Evolutionary conservation across 345 rosid species (phyloP), one percentile per base, ranked within the genome.

Genomic region (Camelina neglecta): DNA sequence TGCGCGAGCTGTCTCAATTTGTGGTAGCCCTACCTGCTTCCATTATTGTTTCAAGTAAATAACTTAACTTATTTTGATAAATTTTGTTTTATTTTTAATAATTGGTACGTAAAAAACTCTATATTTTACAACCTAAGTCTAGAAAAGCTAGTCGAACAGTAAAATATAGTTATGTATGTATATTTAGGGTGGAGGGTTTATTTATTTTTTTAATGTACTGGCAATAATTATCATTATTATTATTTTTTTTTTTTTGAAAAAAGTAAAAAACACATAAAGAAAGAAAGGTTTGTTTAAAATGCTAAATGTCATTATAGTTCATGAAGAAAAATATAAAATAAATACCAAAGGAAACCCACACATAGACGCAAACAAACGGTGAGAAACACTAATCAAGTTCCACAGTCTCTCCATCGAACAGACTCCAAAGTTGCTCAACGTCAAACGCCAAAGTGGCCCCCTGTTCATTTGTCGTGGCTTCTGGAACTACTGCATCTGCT

Each of bases 341-440:
- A 42, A 13, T 33, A 41, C 44, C 24, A 53, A 62, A 55, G 16
- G 10, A 58, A 54, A 39, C 24, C 7, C 62, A 53, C 53, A 29
- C 31, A 50, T 36, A 59, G 16, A 24, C 50, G 26, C 21, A 54
- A 35, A 35, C 23, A 63, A 18, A 55, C 24, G 33, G 64, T 11
- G 4, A 61, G 18, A 23, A 69, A 55, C 23, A 70, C 31, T 70
- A 77, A 7, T 47, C 47, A 56, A 77, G 76, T 18, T 72, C 58
- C 39, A 10, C 60, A 56, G 61, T 76, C 13, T 76, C 66, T 48
- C 31, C 61, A 58, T 65, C 63, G 2, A 78, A 59, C 51, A 78
- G 6, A 33, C 44, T 72, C 81, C 81, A 78, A 66, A 78, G 77
- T 29, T 77, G 60, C n/a, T 78, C 81, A 72, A 66, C 44, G 4